A percentile compares a stretch with the other conserved stretches of the same genome.
Evolutionary conservation across 179 eudicot genomes (phyloP).

Genomic region (Drosera spatulata): DNA sequence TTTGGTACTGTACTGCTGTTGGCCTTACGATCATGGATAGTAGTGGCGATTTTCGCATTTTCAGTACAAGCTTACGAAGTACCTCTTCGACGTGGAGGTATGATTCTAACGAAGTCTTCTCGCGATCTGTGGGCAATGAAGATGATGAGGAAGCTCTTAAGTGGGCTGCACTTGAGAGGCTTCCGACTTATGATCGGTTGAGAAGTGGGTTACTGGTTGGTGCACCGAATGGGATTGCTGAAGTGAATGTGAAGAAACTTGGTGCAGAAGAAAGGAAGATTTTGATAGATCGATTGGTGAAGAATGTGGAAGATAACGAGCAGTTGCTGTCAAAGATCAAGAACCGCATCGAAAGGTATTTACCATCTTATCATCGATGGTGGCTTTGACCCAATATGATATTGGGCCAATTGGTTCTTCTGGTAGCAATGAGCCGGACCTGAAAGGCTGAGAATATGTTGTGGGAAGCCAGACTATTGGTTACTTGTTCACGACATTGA

Average conservation of each 20-base stretch:
- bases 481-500: too few relatives aligned
- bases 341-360: conserved; percentile 19
- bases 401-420: neutral
- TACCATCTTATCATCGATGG: too few relatives aligned
- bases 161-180: conserved; percentile 36
- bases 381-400: too few relatives aligned
- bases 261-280: conserved; percentile 20
- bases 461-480: too few relatives aligned
- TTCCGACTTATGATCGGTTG: conserved; percentile 31
- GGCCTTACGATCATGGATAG: too few relatives aligned
- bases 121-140: conserved; percentile 21
- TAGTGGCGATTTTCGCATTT: too few relatives aligned
- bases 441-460: neutral
- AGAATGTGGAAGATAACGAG: conserved; percentile 23
- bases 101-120: conserved; percentile 7
- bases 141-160: conserved; percentile 30
- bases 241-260: conserved; percentile 16
- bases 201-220: conserved; percentile 20
- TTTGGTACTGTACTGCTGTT: too few relatives aligned
- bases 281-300: conserved; percentile 20
- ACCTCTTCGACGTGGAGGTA: neutral
- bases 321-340: conserved; percentile 26
- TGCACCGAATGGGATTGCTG: conserved; percentile 13
- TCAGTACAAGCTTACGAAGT: neutral
- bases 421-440: neutral